Conservation (phyloP, 306 rosid species). For the Elaeagnus macrophylla region DNA sequence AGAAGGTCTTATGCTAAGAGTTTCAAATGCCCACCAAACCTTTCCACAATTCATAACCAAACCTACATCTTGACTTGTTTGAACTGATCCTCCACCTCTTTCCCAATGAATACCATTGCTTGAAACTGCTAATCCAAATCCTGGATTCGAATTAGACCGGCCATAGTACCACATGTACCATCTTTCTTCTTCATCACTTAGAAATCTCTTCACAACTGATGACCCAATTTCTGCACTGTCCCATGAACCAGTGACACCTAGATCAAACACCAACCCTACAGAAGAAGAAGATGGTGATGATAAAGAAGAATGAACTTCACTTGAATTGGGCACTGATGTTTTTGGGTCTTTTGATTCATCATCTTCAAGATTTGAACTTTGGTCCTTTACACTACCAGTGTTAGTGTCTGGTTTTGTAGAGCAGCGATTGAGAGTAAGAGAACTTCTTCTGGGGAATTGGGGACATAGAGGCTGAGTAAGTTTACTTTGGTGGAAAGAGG, state of each 20-base stretch:
- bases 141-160: slow-evolving; percentile 27
- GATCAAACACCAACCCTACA: slow-evolving; percentile 56
- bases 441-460: slow-evolving; percentile 20
- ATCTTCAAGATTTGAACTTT: slow-evolving; percentile 18
- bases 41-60: slow-evolving; percentile 45
- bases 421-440: slow-evolving; percentile 38
- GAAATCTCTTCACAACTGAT: slow-evolving; percentile 68
- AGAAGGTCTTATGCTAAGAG: slow-evolving; percentile 53
- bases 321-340: slow-evolving; percentile 10
- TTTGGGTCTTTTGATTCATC: slow-evolving; percentile 22
- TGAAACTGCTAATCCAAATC: slow-evolving; percentile 62
- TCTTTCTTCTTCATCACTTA: slow-evolving; percentile 66
- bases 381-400: slow-evolving; percentile 28
- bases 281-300: slow-evolving; percentile 13
- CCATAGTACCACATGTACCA: slow-evolving; percentile 91
- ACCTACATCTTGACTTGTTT: slow-evolving; percentile 49
- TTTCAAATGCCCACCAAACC: slow-evolving; percentile 82
- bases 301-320: slow-evolving; percentile 23
- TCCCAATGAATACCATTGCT: slow-evolving; percentile 89
- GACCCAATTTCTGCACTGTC: slow-evolving; percentile 60
- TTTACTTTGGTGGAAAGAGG: no score
- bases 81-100: slow-evolving; percentile 45
- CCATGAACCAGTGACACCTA: slow-evolving; percentile 51
- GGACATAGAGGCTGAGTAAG: not conserved
- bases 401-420: slow-evolving; percentile 54